Evolutionary conservation across 2,329 filamentous ascomycete genomes (phyloP), one percentile per base, ranked within the genome.

Genomic region (Alternaria postmessia): DNA sequence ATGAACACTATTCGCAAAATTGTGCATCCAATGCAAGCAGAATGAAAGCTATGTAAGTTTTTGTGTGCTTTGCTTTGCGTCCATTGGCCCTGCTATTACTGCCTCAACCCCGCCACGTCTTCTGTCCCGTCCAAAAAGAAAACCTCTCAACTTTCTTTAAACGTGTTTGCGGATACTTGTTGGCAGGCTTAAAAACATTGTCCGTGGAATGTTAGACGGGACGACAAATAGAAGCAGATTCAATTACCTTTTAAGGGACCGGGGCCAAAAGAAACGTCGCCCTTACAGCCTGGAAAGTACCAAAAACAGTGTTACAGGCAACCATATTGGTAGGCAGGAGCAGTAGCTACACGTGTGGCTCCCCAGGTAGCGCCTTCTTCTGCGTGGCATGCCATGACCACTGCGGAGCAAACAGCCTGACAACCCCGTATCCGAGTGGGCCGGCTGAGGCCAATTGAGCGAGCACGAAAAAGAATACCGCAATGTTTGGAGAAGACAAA

Each of bases 371-470:
- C 74, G 0, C 83, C 82, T 1, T 78, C 82, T 6, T 79, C 82
- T 1, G 69, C 30, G 51, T 85, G 85, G 61, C 82, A 85, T 0
- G 82, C 80, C 65, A 78, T 79, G 0, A 82, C 82, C 0, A 85
- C 67, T 0, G 61, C 62, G 0, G 82, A 68, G 34, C 83, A 85
- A 5, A 83, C 83, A 0, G 79, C 78, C 67, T 86, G 83, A 46
- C 83, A 85, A 81, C 49, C 0, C 79, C 82, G 60, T 85, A 85
- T 8, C 68, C 75, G 2, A 67, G 28, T 0, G 78, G 79, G 0
- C 79, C 79, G 16, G 70, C 67, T 6, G 60, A 61, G 9, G 43
- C 59, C 1, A 54, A 28, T 26, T 32, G 16, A 9, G 34, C 16
- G n/a, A 68, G n/a, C 9, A 32, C 30, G 11, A 32, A 12, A 32